Evolutionary conservation across 139 green algal species (phyloP).

Genomic region (Chlamydomonas asymmetrica): DNA sequence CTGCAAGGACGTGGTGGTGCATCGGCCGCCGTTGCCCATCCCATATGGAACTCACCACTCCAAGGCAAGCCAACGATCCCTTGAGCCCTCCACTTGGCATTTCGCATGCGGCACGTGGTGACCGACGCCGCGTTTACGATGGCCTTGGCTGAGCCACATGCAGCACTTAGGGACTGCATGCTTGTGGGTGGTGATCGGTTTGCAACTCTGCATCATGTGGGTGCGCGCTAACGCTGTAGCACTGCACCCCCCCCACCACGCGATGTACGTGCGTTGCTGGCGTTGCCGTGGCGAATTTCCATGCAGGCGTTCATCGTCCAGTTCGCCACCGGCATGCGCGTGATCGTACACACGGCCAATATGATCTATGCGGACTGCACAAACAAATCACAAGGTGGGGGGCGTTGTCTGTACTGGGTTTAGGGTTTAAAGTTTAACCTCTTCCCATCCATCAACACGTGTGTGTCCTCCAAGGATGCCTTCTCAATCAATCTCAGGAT

Average conservation of each 20-base stretch:
- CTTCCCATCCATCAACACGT: too few relatives aligned
- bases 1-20: neutral
- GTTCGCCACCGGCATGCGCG: conserved; percentile 59
- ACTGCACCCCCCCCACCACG: too few relatives aligned
- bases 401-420: conserved; percentile 66
- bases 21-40: conserved; percentile 52
- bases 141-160: too few relatives aligned
- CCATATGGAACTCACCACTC: conserved; percentile 61
- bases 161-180: too few relatives aligned
- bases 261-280: too few relatives aligned
- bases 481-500: neutral
- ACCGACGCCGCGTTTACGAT: too few relatives aligned
- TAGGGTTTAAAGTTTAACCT: conserved; percentile 72
- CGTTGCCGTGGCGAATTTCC: neutral
- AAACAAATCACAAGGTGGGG: conserved; percentile 72
- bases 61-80: conserved; percentile 75
- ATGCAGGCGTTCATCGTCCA: conserved; percentile 29
- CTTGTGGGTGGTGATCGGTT: too few relatives aligned
- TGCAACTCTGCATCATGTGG: conserved; percentile 51
- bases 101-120: too few relatives aligned
- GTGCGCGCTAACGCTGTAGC: too few relatives aligned
- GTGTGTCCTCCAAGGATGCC: neutral
- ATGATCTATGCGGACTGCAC: conserved; percentile 79
- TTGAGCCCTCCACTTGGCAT: too few relatives aligned
- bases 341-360: conserved; percentile 86